phyloP scores from a whole-genome alignment of 2,329 filamentous ascomycete species.

The Fusarium dimerum region DNA sequence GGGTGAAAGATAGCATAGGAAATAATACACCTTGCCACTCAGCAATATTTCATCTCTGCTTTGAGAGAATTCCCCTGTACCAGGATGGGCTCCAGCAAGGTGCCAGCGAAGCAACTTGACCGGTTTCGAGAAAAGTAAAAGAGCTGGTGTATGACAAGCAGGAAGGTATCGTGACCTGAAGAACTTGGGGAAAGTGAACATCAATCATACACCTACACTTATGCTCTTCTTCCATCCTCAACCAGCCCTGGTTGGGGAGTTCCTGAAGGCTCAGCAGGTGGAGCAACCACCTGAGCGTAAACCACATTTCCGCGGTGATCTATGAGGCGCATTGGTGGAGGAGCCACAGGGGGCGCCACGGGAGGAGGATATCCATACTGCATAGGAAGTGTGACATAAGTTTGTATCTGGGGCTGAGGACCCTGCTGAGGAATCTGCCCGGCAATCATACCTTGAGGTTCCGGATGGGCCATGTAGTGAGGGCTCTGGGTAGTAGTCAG shows the following conservation, averaged over 20 bases:
- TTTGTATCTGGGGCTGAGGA: background rate
- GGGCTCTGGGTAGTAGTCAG: background rate
- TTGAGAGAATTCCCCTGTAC: too few species aligned
- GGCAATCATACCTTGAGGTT: background rate
- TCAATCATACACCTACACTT: background rate
- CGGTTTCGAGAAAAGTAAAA: too few species aligned
- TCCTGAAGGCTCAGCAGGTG: background rate
- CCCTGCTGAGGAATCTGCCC: background rate
- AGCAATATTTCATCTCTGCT: too few species aligned
- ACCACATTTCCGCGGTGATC: background rate
- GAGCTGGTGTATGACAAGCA: too few species aligned
- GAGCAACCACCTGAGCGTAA: background rate
- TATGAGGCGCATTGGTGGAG: background rate
- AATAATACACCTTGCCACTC: too few species aligned
- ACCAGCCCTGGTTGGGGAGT: background rate
- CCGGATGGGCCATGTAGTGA: background rate
- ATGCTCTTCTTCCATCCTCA: background rate
- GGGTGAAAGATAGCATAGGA: too few species aligned
- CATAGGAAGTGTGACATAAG: background rate
- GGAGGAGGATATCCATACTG: background rate
- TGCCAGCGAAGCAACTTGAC: too few species aligned
- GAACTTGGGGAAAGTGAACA: too few species aligned
- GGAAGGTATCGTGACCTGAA: too few species aligned
- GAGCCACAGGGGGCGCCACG: background rate
- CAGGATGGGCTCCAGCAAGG: too few species aligned